These are phyloP conservation scores for Tetrahymena borealis DNA, from an alignment of 73 alveolate genomes.

Conservation along the genomic window DNA sequence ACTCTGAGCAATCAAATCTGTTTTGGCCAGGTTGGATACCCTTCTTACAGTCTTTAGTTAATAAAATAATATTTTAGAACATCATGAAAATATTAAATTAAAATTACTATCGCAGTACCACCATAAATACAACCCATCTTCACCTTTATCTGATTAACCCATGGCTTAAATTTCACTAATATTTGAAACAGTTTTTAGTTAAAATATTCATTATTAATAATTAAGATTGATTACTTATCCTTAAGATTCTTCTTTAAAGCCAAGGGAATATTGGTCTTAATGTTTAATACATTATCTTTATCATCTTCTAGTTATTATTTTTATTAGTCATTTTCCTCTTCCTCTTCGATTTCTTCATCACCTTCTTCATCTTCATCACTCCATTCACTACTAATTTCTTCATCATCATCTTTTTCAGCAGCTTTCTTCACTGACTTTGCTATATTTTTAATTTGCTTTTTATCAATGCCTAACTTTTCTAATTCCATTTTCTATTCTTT, in stretches of 20 bases:
- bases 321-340: constrained; percentile 35
- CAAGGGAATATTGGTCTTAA: constrained; percentile 16
- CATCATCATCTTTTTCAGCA: constrained; percentile 43
- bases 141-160: constrained; percentile 11
- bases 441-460: neutral
- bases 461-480: constrained; percentile 27
- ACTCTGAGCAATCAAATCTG: constrained; percentile 88
- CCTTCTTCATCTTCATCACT: constrained; percentile 55
- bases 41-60: constrained; percentile 60
- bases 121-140: constrained; percentile 80
- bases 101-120: constrained; percentile 81
- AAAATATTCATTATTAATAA: neutral
- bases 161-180: constrained; percentile 24
- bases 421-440: constrained; percentile 34
- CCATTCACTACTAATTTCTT: constrained; percentile 49
- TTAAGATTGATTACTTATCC: constrained; percentile 34
- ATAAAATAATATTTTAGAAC: neutral
- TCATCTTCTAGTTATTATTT: constrained; percentile 13
- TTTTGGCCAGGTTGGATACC: constrained; percentile 83
- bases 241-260: constrained; percentile 33
- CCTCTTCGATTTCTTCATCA: constrained; percentile 44
- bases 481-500: constrained; percentile 59
- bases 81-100: neutral
- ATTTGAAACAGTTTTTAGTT: neutral
- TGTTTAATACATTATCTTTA: constrained; percentile 45